Base-by-base conservation (phyloP, 768 basidiomycete genomes). In the Leccinum longicurvipes region DNA sequence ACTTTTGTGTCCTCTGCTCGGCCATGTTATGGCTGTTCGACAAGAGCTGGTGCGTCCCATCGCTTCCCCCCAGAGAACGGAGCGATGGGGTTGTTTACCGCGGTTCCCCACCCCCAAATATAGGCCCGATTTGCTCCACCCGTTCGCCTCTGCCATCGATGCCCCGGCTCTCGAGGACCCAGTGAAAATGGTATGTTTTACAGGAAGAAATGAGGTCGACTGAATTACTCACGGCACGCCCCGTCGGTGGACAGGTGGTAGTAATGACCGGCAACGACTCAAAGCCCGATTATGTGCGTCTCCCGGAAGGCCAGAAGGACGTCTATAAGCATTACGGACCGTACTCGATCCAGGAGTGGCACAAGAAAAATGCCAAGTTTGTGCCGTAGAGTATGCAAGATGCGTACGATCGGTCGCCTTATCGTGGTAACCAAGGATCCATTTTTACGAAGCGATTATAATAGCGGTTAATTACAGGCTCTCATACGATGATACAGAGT, bases 21-120 rank as follows among this genome's bases (percentile, higher is more conserved):
- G 67, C 77, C 42, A 86, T 87, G 86, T 70, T 87, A 9, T 87
- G 86, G 86, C 61, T 83, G 25, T 87, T 81, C 54, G 82, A 86
- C 51, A 63, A 73, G 48, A 56, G 59, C 2, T 85, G 83, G 85
- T 86, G 47, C 34, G 76, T 61, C 10, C 4, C 42, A 44, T 6
- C 27, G 1, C 27, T 6, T 10, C 42, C 12, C 24, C 42, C 12
- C 21, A 36, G 44, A 12, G 23, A 27, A 23, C 9, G n/a, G 1
- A 10, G n/a, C 3, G 31, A 27, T 17, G 23, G 24, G 12, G 24
- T n/a, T 32, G 19, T 36, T 36, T 31, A 31, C 31, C 14, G 46
- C 28, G 3, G 21, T 21, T 14, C 3, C 21, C 3, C 21, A 4
- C 9, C 21, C 17, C 1, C 4, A 8, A 4, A n/a, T 24, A 2